Conservation (phyloP, 1,139 yeast genomes). For the Pichia sp. region DNA sequence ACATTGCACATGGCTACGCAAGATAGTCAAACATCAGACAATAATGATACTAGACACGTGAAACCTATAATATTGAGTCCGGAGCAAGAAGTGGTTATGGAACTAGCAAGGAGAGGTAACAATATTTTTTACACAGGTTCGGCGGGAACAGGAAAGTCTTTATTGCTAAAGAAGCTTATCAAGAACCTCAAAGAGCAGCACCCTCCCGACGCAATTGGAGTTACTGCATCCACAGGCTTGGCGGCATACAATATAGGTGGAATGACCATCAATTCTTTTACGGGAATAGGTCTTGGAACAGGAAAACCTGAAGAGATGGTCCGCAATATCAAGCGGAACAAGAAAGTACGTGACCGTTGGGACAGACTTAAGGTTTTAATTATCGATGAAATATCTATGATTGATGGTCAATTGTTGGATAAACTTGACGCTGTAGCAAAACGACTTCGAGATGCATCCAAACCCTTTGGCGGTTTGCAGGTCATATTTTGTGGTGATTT, state of each 20-base stretch:
- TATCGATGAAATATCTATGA: slow-evolving; percentile 88
- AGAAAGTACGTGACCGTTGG: slow-evolving; percentile 61
- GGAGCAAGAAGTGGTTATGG: slow-evolving; percentile 69
- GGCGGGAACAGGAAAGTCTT: slow-evolving; percentile 95
- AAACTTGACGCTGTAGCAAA: slow-evolving; percentile 66
- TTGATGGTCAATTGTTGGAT: slow-evolving; percentile 70
- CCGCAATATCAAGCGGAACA: slow-evolving; percentile 53
- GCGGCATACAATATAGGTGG: slow-evolving; percentile 95
- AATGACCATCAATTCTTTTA: slow-evolving; percentile 75
- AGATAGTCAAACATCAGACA: background rate
- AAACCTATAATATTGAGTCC: slow-evolving; percentile 46
- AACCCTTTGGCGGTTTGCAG: slow-evolving; percentile 89
- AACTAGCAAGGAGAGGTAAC: slow-evolving; percentile 57
- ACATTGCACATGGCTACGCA: slow-evolving; percentile 15
- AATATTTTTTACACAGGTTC: slow-evolving; percentile 88
- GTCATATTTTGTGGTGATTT: slow-evolving; percentile 84
- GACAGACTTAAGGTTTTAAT: slow-evolving; percentile 54
- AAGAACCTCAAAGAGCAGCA: slow-evolving; percentile 48
- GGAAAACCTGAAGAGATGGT: slow-evolving; percentile 42
- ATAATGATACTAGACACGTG: slow-evolving; percentile 18
- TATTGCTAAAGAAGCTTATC: slow-evolving; percentile 67
- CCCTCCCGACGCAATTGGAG: slow-evolving; percentile 52
- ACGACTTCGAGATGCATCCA: slow-evolving; percentile 40
- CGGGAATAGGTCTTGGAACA: slow-evolving; percentile 78
- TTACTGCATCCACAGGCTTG: slow-evolving; percentile 88